Percentiles rank a stretch among this genome's conserved stretches.
phyloP scores from a whole-genome alignment of 495 filamentous ascomycete species.

The Trichoderma reesei region DNA sequence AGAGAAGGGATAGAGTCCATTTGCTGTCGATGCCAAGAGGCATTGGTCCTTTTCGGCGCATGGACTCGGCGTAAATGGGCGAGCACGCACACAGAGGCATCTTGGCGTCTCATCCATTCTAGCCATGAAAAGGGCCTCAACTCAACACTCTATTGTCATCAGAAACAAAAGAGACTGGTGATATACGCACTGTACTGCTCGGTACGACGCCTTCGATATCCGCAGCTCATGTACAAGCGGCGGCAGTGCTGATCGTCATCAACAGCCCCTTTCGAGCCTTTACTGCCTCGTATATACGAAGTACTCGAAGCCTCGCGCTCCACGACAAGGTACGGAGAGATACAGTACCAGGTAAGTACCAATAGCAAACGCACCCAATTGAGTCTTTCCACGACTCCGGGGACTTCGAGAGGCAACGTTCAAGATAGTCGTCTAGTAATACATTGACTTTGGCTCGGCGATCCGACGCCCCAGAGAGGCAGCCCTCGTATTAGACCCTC shows the following conservation, averaged over 20 bases:
- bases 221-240: background rate
- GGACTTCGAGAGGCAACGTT: too few relatives aligned
- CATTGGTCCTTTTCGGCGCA: background rate
- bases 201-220: background rate
- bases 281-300: background rate
- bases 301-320: background rate
- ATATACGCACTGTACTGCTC: background rate
- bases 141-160: too few relatives aligned
- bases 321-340: background rate
- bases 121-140: too few relatives aligned
- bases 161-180: too few relatives aligned
- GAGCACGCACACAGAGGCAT: too few relatives aligned
- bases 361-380: too few relatives aligned
- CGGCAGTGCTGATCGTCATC: background rate
- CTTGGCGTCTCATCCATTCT: too few relatives aligned
- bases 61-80: background rate
- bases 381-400: too few relatives aligned
- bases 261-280: background rate
- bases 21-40: background rate
- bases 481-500: background rate
- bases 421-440: too few relatives aligned
- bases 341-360: background rate
- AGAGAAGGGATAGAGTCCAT: background rate
- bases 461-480: background rate
- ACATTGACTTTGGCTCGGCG: background rate